Conservation (phyloP, 2,329 filamentous ascomycete species). For the Harringtonia lauricola region DNA sequence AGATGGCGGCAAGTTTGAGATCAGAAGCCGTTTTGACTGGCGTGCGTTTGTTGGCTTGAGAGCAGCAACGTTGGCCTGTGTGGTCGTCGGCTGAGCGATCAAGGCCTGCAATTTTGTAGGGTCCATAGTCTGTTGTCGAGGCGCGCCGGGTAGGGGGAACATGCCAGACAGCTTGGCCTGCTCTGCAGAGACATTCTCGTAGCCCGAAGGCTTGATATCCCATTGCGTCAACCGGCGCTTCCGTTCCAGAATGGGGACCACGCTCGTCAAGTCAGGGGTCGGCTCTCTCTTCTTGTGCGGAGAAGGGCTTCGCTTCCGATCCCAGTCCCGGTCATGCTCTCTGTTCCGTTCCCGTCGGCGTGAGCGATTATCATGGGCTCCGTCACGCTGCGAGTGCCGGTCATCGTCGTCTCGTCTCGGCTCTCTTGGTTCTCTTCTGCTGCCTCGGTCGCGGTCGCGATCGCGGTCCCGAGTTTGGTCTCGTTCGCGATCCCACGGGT, state of each 20-base stretch:
- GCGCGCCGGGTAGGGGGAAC: conserved; percentile 95
- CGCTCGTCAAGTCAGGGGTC: conserved; percentile 84
- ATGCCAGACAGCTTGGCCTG: conserved; percentile 98
- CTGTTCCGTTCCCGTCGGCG: conserved; percentile 32
- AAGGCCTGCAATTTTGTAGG: conserved; percentile 89
- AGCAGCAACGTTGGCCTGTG: conserved; percentile 43
- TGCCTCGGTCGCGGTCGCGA: conserved; percentile 30
- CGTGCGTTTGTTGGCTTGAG: conserved; percentile 88
- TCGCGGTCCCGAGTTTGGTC: conserved; percentile 41
- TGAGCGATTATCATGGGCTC: conserved; percentile 27
- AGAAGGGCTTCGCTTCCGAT: conserved; percentile 62
- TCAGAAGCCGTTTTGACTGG: conserved; percentile 84
- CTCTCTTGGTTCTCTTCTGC: conserved; percentile 48
- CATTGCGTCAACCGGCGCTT: conserved; percentile 94
- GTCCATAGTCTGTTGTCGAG: conserved; percentile 90
- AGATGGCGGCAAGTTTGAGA: conserved; percentile 66
- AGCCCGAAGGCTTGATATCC: conserved; percentile 98
- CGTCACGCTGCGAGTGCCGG: conserved; percentile 23
- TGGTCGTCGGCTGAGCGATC: conserved; percentile 68
- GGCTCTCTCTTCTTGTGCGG: conserved; percentile 87
- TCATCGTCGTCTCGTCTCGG: conserved; percentile 58
- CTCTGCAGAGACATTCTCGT: conserved; percentile 96
- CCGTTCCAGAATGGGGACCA: conserved; percentile 71
- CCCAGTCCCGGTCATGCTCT: conserved; percentile 29
- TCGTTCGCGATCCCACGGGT: conserved; percentile 57